A percentile compares a stretch with the other conserved stretches of the same genome.
phyloP scores from a whole-genome alignment of 768 basidiomycete genomes.

The Obba rivulosa region DNA sequence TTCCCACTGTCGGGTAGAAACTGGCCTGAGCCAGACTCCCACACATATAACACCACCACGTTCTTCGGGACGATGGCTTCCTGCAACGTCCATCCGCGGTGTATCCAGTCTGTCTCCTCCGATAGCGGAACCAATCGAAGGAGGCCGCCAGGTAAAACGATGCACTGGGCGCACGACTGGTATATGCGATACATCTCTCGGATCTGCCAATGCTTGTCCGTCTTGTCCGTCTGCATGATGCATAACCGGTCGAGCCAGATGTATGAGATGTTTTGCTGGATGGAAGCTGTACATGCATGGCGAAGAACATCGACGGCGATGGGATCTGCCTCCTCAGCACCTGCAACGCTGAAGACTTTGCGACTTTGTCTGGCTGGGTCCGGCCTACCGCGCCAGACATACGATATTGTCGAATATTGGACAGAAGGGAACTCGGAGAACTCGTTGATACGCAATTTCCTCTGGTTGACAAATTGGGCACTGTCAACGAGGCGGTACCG shows the following conservation, averaged over 20 bases:
- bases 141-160: constrained; percentile 9
- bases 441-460: constrained; percentile 3
- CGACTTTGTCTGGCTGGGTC: neutral
- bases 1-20: neutral
- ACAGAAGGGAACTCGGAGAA: constrained; percentile 4
- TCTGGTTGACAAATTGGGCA: neutral
- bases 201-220: constrained; percentile 12
- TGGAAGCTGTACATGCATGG: constrained; percentile 4
- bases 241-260: constrained; percentile 13
- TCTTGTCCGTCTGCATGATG: constrained; percentile 4
- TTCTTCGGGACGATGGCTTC: constrained; percentile 4
- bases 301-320: constrained; percentile 4
- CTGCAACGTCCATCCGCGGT: constrained; percentile 11
- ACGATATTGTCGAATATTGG: constrained; percentile 8
- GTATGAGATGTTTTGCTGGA: neutral
- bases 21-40: neutral
- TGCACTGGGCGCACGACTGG: constrained; percentile 2
- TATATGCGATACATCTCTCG: constrained; percentile 8
- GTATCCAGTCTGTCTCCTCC: constrained; percentile 10
- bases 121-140: constrained; percentile 5
- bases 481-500: constrained; percentile 9
- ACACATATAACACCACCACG: neutral
- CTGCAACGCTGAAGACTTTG: constrained; percentile 1
- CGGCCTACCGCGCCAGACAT: constrained; percentile 8
- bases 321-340: constrained; percentile 6